Evolutionary conservation across 768 basidiomycete genomes (phyloP), one percentile per base, ranked within the genome.

Genomic region (Suillus lakei): DNA sequence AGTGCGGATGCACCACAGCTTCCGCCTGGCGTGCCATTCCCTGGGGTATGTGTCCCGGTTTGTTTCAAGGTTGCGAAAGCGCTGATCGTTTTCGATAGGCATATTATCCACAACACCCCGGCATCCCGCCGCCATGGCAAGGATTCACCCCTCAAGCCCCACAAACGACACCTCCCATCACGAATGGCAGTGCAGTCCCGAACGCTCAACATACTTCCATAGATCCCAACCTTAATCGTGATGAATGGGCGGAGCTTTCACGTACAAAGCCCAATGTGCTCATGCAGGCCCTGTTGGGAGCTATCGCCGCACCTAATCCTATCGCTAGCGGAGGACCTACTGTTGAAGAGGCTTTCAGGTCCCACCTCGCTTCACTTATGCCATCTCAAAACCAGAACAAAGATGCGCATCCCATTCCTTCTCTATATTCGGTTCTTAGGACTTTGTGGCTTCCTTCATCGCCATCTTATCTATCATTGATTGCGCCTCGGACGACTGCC

Each of bases 361-460:
- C 88, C 1, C 92, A 93, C 67, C 83, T 94, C 21, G 83, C 81
- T 60, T 90, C 91, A 0, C 80, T 92, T 2, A 80, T 86, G 0
- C 84, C 87, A 1, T 84, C 80, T 26, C 71, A 80, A 34, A 76
- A 77, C 50, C 83, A 83, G 69, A 78, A 78, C 21, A 74, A 77
- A 61, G 77, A 80, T 41, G 71, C 72, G n/a, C 83, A 86, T 60
- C 75, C 85, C 16, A 89, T 91, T 41, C 91, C 92, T 0, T 85
- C 88, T 0, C 79, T 93, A 0, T 94, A 93, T 73, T 90, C 89
- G 8, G 85, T 91, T 66, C 81, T 93, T 48, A 92, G 91, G 74
- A 92, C 92, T 0, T 93, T 94, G 68, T 93, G 92, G 92, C 81
- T 94, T 16, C 92, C 92, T 0, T 88, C 87, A 0, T 92, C 91